These are phyloP conservation scores for Murraya paniculata DNA, from an alignment of 345 rosid genomes.

Conservation along the genomic window DNA sequence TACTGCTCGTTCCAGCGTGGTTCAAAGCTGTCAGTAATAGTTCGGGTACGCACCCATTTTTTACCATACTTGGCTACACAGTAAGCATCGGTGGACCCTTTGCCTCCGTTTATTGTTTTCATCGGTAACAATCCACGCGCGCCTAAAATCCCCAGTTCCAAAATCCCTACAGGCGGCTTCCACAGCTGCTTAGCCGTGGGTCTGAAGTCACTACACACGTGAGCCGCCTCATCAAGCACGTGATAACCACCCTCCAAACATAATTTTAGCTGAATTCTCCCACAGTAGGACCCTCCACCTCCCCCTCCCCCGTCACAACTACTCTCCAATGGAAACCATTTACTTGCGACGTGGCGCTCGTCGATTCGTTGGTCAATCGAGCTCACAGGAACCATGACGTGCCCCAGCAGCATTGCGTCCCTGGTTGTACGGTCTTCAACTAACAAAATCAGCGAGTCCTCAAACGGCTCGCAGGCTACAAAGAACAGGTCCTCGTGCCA, in stretches of 20 bases:
- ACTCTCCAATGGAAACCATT: slow-evolving; percentile 66
- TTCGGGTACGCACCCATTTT: slow-evolving; percentile 95
- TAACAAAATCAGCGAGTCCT: slow-evolving; percentile 60
- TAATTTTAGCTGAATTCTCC: slow-evolving; percentile 67
- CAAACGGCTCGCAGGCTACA: slow-evolving; percentile 93
- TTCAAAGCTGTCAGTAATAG: slow-evolving; percentile 83
- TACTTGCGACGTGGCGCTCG: slow-evolving; percentile 68
- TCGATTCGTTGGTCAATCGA: slow-evolving; percentile 79
- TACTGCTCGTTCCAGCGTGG: slow-evolving; percentile 99
- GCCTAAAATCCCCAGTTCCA: slow-evolving; percentile 90
- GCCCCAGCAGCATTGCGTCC: slow-evolving; percentile 56
- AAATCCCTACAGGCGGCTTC: slow-evolving; percentile 86
- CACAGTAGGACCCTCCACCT: slow-evolving; percentile 42
- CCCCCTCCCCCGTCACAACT: slow-evolving; percentile 16
- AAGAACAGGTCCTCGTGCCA: slow-evolving; percentile 89
- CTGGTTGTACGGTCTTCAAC: slow-evolving; percentile 79
- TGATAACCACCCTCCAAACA: slow-evolving; percentile 98
- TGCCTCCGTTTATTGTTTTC: slow-evolving; percentile 66
- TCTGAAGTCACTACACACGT: slow-evolving; percentile 93
- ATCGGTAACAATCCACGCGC: slow-evolving; percentile 90
- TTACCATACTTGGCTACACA: slow-evolving; percentile 96
- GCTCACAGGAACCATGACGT: slow-evolving; percentile 54
- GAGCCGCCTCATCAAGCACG: slow-evolving; percentile 98
- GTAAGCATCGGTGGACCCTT: slow-evolving; percentile 89
- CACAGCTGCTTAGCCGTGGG: slow-evolving; percentile 97